phyloP scores from a whole-genome alignment of 306 rosid genomes.

The Fragaria vesca region DNA sequence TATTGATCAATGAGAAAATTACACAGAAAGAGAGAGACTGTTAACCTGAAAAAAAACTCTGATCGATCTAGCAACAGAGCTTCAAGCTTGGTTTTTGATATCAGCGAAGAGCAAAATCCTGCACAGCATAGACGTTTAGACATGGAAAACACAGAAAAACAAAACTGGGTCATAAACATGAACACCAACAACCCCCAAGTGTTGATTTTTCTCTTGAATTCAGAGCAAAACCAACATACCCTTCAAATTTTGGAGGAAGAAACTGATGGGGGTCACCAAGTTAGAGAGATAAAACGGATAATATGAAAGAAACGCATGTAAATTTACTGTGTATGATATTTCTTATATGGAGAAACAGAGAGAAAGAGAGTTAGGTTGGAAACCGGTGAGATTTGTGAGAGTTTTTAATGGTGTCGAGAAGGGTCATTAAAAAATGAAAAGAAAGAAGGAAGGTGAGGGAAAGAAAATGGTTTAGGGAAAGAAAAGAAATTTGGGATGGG shows the following conservation, averaged over 20 bases:
- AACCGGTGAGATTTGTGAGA: slow-evolving; percentile 50
- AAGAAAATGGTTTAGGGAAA: not conserved
- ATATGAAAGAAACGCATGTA: slow-evolving; percentile 17
- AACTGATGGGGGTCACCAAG: not conserved
- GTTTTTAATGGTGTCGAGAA: slow-evolving; percentile 45
- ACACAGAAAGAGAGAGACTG: not conserved
- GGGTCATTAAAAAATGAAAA: slow-evolving; percentile 4
- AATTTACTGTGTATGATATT: not conserved
- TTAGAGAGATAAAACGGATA: not conserved
- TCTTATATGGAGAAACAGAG: not conserved
- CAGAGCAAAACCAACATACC: slow-evolving; percentile 38
- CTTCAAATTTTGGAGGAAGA: slow-evolving; percentile 2
- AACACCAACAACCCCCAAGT: not conserved
- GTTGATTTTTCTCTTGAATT: slow-evolving; percentile 25
- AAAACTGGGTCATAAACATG: not conserved
- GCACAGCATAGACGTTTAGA: slow-evolving; percentile 9
- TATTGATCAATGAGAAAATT: not conserved
- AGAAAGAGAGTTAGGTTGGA: slow-evolving; percentile 45
- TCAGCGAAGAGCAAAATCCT: slow-evolving; percentile 21
- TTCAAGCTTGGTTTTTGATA: slow-evolving; percentile 10
- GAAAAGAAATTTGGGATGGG: slow-evolving; percentile 17
- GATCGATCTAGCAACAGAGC: slow-evolving; percentile 30
- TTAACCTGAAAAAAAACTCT: slow-evolving; percentile 37
- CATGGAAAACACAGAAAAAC: not conserved
- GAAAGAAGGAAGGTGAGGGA: not conserved